Conservation (phyloP, 352 stramenopile genomes). For the Globisporangium viniferum region DNA sequence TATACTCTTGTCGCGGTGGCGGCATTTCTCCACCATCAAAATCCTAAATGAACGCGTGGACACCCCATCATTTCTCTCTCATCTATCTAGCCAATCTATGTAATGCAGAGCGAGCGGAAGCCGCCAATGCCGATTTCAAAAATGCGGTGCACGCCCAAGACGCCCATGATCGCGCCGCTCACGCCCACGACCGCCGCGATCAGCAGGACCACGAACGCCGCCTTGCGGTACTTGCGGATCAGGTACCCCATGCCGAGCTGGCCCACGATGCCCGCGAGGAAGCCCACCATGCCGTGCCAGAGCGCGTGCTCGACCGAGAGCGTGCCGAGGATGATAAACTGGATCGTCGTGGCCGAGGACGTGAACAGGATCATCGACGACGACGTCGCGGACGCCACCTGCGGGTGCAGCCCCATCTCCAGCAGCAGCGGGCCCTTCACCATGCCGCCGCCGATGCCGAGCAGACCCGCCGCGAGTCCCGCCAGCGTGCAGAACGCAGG, state of each 20-base stretch:
- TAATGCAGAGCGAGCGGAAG: slow-evolving; percentile 67
- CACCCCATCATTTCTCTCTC: too few species aligned
- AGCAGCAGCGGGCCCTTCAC: slow-evolving; percentile 89
- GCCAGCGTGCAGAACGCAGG: slow-evolving; percentile 68
- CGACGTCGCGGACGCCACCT: slow-evolving; percentile 86
- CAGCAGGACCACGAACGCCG: slow-evolving; percentile 77
- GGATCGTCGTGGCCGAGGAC: slow-evolving; percentile 93
- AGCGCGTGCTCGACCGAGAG: slow-evolving; percentile 89
- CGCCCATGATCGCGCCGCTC: slow-evolving; percentile 69
- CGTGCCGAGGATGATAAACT: slow-evolving; percentile 93
- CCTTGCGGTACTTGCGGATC: slow-evolving; percentile 89
- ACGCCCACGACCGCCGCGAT: slow-evolving; percentile 70
- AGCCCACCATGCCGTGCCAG: slow-evolving; percentile 90
- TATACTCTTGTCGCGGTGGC: neutral
- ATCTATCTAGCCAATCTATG: slow-evolving; percentile 1
- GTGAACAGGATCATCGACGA: slow-evolving; percentile 93
- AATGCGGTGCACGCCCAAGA: slow-evolving; percentile 57
- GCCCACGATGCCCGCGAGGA: slow-evolving; percentile 87
- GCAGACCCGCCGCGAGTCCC: slow-evolving; percentile 64
- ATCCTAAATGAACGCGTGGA: neutral
- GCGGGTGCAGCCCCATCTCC: slow-evolving; percentile 86
- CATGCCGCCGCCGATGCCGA: slow-evolving; percentile 91
- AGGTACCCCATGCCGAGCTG: slow-evolving; percentile 91
- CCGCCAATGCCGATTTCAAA: slow-evolving; percentile 58
- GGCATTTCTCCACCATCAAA: neutral